Percentiles rank a stretch among this genome's conserved stretches.
These are phyloP conservation scores for Hyaloraphidium curvatum DNA, from an alignment of 192 early-diverging fungal species.

Conservation along the genomic window DNA sequence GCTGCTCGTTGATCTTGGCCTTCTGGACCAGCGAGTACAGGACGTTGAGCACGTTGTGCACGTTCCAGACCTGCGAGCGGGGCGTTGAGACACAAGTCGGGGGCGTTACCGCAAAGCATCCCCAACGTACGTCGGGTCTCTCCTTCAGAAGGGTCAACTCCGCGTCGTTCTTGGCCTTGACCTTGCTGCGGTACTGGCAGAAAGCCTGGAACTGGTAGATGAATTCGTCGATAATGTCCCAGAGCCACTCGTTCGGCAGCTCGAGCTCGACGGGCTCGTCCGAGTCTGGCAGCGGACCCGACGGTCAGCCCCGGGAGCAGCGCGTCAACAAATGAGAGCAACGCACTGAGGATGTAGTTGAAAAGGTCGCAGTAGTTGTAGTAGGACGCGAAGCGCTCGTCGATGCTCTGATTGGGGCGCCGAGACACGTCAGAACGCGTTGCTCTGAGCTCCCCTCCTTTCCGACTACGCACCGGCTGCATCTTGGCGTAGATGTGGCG, in stretches of 20 bases:
- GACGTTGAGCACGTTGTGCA: conserved; percentile 88
- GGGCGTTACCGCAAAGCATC: not conserved
- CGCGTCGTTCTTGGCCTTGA: conserved; percentile 55
- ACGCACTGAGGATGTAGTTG: conserved; percentile 81
- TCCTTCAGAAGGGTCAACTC: conserved; percentile 67
- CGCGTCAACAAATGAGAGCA: not conserved
- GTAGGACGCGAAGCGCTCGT: conserved; percentile 81
- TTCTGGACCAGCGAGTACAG: conserved; percentile 91
- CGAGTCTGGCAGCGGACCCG: conserved; percentile 11
- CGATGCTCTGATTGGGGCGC: too few relatives aligned
- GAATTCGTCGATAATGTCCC: conserved; percentile 99
- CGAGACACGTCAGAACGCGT: too few relatives aligned
- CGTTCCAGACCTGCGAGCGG: conserved; percentile 71
- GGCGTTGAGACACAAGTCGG: not conserved
- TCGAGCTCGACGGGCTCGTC: conserved; percentile 74
- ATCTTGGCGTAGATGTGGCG: conserved; percentile 89
- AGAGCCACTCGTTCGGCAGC: conserved; percentile 95
- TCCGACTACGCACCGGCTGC: too few relatives aligned
- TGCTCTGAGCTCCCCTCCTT: too few relatives aligned
- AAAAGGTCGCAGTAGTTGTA: conserved; percentile 94
- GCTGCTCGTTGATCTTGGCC: conserved; percentile 82
- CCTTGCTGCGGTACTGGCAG: conserved; percentile 78
- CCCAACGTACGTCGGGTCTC: conserved; percentile 32
- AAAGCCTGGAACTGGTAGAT: conserved; percentile 99
- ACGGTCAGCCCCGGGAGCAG: not conserved